phyloP scores from a whole-genome alignment of 2,329 filamentous ascomycete species.

The Trichoderma koningiopsis region DNA sequence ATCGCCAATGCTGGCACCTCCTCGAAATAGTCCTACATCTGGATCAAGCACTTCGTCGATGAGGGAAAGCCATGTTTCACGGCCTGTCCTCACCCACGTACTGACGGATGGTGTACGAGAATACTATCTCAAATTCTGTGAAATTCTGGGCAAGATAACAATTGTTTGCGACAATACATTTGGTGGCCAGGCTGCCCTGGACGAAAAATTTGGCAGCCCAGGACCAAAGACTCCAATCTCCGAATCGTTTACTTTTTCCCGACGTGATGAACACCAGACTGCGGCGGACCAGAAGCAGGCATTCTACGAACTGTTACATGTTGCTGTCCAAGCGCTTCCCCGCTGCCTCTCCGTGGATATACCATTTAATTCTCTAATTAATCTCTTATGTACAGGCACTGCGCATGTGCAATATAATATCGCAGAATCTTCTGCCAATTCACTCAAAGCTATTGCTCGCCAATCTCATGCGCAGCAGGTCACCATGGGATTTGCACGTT shows the following conservation, averaged over 20 bases:
- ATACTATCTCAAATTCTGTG: constrained; percentile 88
- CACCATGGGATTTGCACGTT: constrained; percentile 92
- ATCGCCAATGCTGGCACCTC: constrained; percentile 53
- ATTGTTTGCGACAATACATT: constrained; percentile 97
- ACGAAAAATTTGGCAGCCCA: constrained; percentile 88
- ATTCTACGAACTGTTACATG: constrained; percentile 93
- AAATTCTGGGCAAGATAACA: constrained; percentile 93
- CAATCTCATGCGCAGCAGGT: constrained; percentile 94
- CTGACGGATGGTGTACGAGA: constrained; percentile 78
- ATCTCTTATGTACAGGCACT: constrained; percentile 92
- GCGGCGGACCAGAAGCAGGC: constrained; percentile 83
- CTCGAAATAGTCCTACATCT: constrained; percentile 34
- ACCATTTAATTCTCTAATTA: constrained; percentile 90
- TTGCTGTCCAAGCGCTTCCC: constrained; percentile 91
- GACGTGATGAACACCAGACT: constrained; percentile 75
- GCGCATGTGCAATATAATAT: constrained; percentile 94
- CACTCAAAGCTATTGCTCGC: constrained; percentile 89
- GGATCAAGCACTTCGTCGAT: constrained; percentile 37
- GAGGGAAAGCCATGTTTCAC: constrained; percentile 68
- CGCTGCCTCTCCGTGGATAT: constrained; percentile 91
- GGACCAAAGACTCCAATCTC: constrained; percentile 93
- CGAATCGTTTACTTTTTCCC: constrained; percentile 88
- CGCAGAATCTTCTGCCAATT: constrained; percentile 87
- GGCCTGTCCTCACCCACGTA: constrained; percentile 60
- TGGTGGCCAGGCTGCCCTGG: constrained; percentile 89